These are phyloP conservation scores for Chalaropsis thielavioides DNA, from an alignment of 2,329 filamentous ascomycete species.

Conservation along the genomic window DNA sequence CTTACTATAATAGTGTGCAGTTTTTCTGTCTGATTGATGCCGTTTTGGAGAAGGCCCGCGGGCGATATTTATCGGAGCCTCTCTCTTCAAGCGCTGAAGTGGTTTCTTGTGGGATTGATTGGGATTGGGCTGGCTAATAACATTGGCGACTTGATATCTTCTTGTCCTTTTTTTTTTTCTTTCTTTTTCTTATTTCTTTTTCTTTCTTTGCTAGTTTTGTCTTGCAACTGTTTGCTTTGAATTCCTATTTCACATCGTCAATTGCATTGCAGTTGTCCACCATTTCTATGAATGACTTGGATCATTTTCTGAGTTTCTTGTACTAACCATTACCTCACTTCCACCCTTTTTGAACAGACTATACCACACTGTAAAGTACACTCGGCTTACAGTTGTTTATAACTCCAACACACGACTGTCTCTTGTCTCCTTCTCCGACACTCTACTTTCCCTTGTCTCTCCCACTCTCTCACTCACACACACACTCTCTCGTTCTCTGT, in stretches of 20 bases:
- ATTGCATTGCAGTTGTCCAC: constrained; percentile 3
- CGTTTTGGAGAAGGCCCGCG: constrained; percentile 1
- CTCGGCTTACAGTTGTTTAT: neutral
- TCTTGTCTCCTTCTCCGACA: no score
- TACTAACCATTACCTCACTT: neutral
- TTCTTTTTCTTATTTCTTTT: neutral
- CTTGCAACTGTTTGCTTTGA: constrained; percentile 7
- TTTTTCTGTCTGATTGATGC: constrained; percentile 1
- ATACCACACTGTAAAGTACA: neutral
- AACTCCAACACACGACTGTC: neutral
- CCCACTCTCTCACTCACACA: no score
- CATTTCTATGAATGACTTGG: constrained; percentile 5
- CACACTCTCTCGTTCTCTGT: neutral
- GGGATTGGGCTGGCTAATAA: constrained; percentile 10
- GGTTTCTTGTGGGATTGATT: constrained; percentile 5
- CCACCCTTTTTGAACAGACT: neutral
- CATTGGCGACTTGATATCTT: constrained; percentile 8
- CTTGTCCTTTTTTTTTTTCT: neutral
- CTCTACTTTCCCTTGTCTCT: neutral
- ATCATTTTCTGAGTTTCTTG: neutral
- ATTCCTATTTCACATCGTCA: constrained; percentile 7
- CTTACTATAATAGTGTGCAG: constrained; percentile 5
- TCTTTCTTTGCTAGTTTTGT: constrained; percentile 7
- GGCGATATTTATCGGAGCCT: constrained; percentile 8
- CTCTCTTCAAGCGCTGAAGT: constrained; percentile 9